Evolutionary conservation across 2,329 filamentous ascomycete species (phyloP), one percentile per base, ranked within the genome.

Genomic region (Teratosphaeria nubilosa): DNA sequence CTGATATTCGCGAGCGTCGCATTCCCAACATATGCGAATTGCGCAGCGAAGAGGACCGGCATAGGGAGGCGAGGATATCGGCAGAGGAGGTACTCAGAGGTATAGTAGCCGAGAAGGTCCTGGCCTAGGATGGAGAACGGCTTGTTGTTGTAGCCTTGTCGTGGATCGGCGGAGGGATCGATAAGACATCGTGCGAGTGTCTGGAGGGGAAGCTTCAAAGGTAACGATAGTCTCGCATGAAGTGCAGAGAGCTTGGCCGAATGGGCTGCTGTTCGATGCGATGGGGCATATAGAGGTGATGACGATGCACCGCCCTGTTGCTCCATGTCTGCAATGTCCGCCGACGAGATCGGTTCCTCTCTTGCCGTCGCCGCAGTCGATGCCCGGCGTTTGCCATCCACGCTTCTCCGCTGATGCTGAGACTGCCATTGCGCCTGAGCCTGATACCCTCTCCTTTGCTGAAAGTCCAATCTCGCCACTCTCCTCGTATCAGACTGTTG

Each of bases 161-260:
- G 84, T 13, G 82, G 72, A 72, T 97, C 92, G 60, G 92, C 92
- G 22, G 91, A 91, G 32, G 86, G 78, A 73, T 96, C 88, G 68
- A 97, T 83, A 62, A 99, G 84, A 56, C 90, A 85, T 61, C 92
- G 85, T 61, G 90, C 91, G 64, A 99, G 83, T 5, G 89, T 92
- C 77, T 94, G 82, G 60, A 95, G 76, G 37, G 94, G 92, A 62
- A 97, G 82, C 75, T 87, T 88, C 62, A 83, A 81, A 25, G 91
- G 86, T 58, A 99, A 84, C 48, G 85, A 84, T 61, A 99, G 83
- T 73, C 94, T 88, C 67, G 91, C 90, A 74, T 96, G 91, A 52
- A 99, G 84, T 64, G 94, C 91, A 63, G 91, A 86, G 66, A 99
- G 87, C 78, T 96, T 97, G 62, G 91, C 86, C 53, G 92, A 97